Evolutionary conservation across 305 asterid species (phyloP), one percentile per base, ranked within the genome.

Genomic region (Withania somnifera): DNA sequence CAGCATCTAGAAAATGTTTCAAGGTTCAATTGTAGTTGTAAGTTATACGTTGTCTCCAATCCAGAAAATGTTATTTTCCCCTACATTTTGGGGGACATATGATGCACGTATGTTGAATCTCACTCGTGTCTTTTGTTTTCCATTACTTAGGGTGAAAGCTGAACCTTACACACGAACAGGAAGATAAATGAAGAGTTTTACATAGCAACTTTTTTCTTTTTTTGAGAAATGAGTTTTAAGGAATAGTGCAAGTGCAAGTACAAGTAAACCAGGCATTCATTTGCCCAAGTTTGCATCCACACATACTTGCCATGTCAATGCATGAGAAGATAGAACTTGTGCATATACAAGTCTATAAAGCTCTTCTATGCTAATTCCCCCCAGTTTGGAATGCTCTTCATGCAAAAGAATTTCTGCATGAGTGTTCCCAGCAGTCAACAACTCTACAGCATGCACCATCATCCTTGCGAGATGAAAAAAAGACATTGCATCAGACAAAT

Each of bases 281-380:
- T 30, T 28, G 66, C 75, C 28, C 38, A 80, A 24, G 78, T 75
- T 64, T 28, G 76, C 54, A 52, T 51, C 17, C 57, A 69, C 83
- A 88, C 98, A 91, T 84, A 94, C 98, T 77, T 93, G 97, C 99
- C 99, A 96, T 34, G 98, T 96, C 92, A 94, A 86, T 82, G 93
- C 90, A 88, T 96, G 94, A 71, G 99, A 94, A 81, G 98, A 94
- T 80, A 96, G 89, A 80, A 94, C 93, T 92, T 94, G 98, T 10
- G 98, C 95, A 90, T 94, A 94, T 85, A 84, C 89, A 82, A 96
- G 91, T 54, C 95, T 92, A 84, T 92, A 90, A 83, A 94, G 98
- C 91, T 93, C 98, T 86, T 93, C 98, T 38, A 94, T 89, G 93
- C 95, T 89, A 87, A 94, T 89, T 85, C 98, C 98, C 63, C 97